Evolutionary conservation across 345 rosid species (phyloP), one percentile per base, ranked within the genome.

Genomic region (Gossypium ekmanianum): DNA sequence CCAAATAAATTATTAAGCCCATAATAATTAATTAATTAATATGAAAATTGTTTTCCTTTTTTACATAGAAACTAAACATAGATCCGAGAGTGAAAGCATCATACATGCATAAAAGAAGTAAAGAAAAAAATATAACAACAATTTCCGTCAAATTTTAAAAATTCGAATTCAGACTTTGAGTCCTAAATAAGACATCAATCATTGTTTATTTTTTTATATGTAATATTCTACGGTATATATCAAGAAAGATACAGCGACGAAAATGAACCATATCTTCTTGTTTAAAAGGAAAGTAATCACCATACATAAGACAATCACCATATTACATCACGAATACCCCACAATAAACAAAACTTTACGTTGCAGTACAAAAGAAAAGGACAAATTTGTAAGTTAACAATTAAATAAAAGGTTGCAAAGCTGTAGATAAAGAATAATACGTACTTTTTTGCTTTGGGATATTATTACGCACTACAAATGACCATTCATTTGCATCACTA

Each of bases 291-390:
- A 62, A 62, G 5, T 2, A 27, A 13, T 14, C 18, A 26, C 44
- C 67, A 62, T 62, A 18, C 9, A n/a, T 61, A 14, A 61, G 65
- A 17, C 9, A 61, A 13, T 61, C 43, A 61, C 41, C 51, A 41
- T 65, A 65, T 11, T 65, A n/a, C 69, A n/a, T 65, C 69, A 65
- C 69, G 1, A 65, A n/a, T n/a, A 65, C 1, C 22, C 51, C 69
- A 41, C 51, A 65, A 65, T 65, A 13, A 41, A 65, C 50, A 10
- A 0, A 2, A 4, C 69, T 65, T 20, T 1, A 54, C 0, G 1
- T 26, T 61, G 43, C 0, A 61, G 7, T 45, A 45, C 3, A 45
- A 54, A 55, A 55, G 0, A n/a, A 18, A n/a, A 55, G 4, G 0
- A 34, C 6, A 34, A 0, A 34, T 3, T 34, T 55, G 61, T 56